Evolutionary conservation across 177 flowering plant species (phyloP).

Genomic region (Tripterygium wilfordii): DNA sequence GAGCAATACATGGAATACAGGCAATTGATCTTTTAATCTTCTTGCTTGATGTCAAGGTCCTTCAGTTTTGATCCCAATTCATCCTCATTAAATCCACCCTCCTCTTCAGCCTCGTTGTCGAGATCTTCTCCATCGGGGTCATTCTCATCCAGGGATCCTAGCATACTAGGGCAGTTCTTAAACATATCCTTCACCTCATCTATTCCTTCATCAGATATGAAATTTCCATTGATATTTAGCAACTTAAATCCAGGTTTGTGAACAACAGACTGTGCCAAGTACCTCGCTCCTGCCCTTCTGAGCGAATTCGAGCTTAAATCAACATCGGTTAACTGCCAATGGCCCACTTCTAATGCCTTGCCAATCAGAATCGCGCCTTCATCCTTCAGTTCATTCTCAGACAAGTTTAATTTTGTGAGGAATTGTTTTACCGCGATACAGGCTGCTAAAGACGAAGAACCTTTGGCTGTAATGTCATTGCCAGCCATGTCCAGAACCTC

Average conservation of each 20-base stretch:
- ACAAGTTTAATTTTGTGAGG: slow-evolving; percentile 40
- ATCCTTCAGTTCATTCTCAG: slow-evolving; percentile 70
- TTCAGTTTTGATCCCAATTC: slow-evolving; percentile 62
- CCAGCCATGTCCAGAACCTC: slow-evolving; percentile 67
- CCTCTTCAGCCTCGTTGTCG: slow-evolving; percentile 40
- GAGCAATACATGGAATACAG: background rate
- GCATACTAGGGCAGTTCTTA: slow-evolving; percentile 28
- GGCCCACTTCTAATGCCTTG: slow-evolving; percentile 41
- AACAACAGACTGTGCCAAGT: slow-evolving; percentile 43
- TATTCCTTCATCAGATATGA: slow-evolving; percentile 59
- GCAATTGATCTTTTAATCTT: slow-evolving; percentile 19
- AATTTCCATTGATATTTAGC: slow-evolving; percentile 53
- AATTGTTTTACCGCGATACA: slow-evolving; percentile 41
- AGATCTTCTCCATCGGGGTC: slow-evolving; percentile 71
- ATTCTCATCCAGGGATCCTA: slow-evolving; percentile 63
- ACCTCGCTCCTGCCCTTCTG: slow-evolving; percentile 49
- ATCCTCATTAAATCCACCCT: slow-evolving; percentile 27
- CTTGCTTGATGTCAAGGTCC: slow-evolving; percentile 55
- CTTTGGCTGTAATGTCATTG: slow-evolving; percentile 51
- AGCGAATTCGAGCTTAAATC: slow-evolving; percentile 51
- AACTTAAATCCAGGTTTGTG: slow-evolving; percentile 41
- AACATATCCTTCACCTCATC: slow-evolving; percentile 51
- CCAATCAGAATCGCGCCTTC: slow-evolving; percentile 53
- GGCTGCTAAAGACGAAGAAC: slow-evolving; percentile 37
- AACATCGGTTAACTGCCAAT: slow-evolving; percentile 43